Conservation (phyloP, 225 moss, liverwort and hornwort species). For the Straminergon stramineum region DNA sequence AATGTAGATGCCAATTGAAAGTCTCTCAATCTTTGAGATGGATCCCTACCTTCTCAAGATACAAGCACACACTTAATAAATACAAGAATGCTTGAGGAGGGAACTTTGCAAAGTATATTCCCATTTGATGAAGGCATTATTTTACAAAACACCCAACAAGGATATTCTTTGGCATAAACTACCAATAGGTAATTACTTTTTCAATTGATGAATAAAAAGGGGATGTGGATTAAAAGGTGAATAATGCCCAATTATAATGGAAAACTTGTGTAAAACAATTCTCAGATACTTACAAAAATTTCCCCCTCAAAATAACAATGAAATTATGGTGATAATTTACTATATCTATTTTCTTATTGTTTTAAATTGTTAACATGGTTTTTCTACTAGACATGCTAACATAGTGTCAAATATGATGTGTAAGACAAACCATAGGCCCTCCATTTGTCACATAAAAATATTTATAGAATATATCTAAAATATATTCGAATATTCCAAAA, state of each 20-base stretch:
- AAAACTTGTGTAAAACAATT: neutral
- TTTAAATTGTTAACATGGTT: neutral
- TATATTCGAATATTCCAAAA: neutral
- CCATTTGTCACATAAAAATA: accelerated
- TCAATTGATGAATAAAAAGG: accelerated
- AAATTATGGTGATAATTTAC: neutral
- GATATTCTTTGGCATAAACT: neutral
- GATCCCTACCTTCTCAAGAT: neutral
- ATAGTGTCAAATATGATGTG: accelerated
- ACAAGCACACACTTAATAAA: neutral
- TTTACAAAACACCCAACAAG: neutral
- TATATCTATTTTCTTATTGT: neutral
- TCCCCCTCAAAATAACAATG: accelerated
- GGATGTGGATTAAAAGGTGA: neutral
- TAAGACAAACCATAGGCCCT: neutral
- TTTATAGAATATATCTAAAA: neutral
- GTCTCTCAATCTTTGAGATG: neutral
- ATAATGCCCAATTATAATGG: accelerated
- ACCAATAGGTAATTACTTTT: neutral
- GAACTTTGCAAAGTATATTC: neutral
- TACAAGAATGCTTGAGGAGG: neutral
- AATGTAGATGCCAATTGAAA: neutral
- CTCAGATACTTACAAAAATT: neutral
- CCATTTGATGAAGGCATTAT: neutral
- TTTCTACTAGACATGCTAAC: accelerated